Conservation (phyloP, 306 rosid species). For the Cicer chorassanicum region DNA sequence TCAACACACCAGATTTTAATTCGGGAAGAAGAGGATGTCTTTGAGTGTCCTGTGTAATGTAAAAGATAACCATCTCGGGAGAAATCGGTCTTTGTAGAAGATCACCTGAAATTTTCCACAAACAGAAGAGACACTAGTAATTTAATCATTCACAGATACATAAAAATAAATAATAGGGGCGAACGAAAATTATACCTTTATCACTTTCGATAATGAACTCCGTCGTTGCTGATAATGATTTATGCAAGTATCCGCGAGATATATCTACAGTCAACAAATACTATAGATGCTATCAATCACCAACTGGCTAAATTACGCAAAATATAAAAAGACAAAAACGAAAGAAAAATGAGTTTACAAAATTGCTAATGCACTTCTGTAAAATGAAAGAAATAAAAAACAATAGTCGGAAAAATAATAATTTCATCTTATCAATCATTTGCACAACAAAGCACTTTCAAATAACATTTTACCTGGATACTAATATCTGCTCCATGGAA, state of each 20-base stretch:
- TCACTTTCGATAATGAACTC: constrained; percentile 91
- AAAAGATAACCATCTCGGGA: constrained; percentile 82
- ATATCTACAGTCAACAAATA: constrained; percentile 82
- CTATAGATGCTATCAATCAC: constrained; percentile 62
- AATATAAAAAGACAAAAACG: constrained; percentile 4
- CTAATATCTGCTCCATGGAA: constrained; percentile 88
- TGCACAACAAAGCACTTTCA: constrained; percentile 26
- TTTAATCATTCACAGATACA: constrained; percentile 25
- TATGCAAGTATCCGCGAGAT: constrained; percentile 83
- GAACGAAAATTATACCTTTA: constrained; percentile 55
- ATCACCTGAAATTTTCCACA: constrained; percentile 60
- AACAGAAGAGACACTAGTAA: constrained; percentile 4
- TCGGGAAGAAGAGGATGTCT: constrained; percentile 91
- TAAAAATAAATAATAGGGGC: constrained; percentile 13
- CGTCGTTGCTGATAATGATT: constrained; percentile 74
- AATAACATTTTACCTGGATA: constrained; percentile 70
- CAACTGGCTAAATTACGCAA: constrained; percentile 33
- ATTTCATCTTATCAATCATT: constrained; percentile 16
- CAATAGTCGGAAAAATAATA: constrained; percentile 3
- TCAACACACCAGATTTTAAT: constrained; percentile 74
- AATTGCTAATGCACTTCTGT: constrained; percentile 7
- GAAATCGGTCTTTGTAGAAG: constrained; percentile 70
- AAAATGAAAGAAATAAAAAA: not conserved
- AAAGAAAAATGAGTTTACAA: not conserved
- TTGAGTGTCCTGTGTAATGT: constrained; percentile 96